These are phyloP conservation scores for Triangularia setosa DNA, from an alignment of 2,329 filamentous ascomycete genomes.

Conservation along the genomic window DNA sequence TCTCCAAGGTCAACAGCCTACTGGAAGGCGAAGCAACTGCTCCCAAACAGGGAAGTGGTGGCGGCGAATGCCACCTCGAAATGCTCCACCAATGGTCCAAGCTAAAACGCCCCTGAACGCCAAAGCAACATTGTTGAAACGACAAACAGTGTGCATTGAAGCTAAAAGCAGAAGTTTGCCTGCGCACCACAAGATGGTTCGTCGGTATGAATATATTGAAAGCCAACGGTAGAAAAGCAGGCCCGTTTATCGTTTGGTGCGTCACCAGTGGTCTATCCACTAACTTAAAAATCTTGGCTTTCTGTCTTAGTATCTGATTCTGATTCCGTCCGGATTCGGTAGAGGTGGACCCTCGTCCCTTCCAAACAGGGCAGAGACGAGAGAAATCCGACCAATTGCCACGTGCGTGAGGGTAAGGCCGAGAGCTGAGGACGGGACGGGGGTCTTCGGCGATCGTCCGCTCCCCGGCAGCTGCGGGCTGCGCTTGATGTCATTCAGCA, in stretches of 20 bases:
- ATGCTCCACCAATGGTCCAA: background rate
- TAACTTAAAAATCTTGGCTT: background rate
- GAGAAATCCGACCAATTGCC: background rate
- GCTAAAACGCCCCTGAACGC: background rate
- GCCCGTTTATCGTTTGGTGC: background rate
- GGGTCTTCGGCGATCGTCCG: background rate
- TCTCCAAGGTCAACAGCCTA: background rate
- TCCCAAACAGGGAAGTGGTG: background rate
- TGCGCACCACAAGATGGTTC: background rate
- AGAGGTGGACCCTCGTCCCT: background rate
- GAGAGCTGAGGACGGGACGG: background rate
- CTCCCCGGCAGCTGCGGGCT: background rate
- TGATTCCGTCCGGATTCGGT: background rate
- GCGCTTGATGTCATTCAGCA: conserved; percentile 6
- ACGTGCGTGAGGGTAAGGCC: background rate
- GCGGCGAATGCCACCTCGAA: background rate
- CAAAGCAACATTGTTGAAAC: background rate
- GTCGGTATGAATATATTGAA: background rate
- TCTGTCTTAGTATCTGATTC: background rate
- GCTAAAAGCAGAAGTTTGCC: background rate
- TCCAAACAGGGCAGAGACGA: background rate
- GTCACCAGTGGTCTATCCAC: background rate
- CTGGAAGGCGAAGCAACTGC: background rate
- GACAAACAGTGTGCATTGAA: background rate
- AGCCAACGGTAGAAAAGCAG: background rate